These are phyloP conservation scores for Aspergillus sp. DNA, from an alignment of 2,329 filamentous ascomycete genomes.

Conservation along the genomic window DNA sequence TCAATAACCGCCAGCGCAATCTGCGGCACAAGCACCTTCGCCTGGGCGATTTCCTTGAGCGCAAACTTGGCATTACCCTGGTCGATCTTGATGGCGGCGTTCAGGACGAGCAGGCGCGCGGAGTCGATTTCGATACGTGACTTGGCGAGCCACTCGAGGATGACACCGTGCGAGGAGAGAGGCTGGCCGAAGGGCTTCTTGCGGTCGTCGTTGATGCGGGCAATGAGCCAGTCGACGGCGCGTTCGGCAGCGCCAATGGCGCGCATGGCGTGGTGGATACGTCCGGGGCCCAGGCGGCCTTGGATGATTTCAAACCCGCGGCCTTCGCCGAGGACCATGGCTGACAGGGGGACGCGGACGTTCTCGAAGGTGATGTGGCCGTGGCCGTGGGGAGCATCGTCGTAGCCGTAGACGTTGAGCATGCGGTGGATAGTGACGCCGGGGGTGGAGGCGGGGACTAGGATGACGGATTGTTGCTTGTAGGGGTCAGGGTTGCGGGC, in stretches of 20 bases:
- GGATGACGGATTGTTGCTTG: conserved; percentile 87
- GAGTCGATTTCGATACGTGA: conserved; percentile 93
- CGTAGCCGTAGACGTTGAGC: conserved; percentile 91
- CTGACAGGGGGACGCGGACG: conserved; percentile 79
- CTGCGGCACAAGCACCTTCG: conserved; percentile 86
- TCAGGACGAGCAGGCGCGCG: conserved; percentile 83
- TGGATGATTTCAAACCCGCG: conserved; percentile 98
- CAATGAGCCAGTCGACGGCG: conserved; percentile 91
- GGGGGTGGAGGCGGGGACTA: conserved; percentile 77
- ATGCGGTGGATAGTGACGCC: conserved; percentile 93
- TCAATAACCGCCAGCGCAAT: conserved; percentile 86
- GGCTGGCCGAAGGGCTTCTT: conserved; percentile 92
- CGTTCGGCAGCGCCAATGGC: conserved; percentile 87
- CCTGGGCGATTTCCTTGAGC: conserved; percentile 89
- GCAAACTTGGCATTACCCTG: conserved; percentile 82
- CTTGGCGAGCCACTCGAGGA: conserved; percentile 90
- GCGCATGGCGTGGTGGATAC: conserved; percentile 98
- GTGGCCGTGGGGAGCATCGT: conserved; percentile 97
- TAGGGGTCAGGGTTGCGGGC: conserved; percentile 73
- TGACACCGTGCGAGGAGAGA: conserved; percentile 85
- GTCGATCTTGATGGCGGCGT: conserved; percentile 95
- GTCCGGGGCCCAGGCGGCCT: conserved; percentile 88
- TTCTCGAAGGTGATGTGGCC: conserved; percentile 88
- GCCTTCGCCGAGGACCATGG: conserved; percentile 89
- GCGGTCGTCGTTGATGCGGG: conserved; percentile 84